Conservation (phyloP, 768 basidiomycete genomes). For the Lactarius sp. region DNA sequence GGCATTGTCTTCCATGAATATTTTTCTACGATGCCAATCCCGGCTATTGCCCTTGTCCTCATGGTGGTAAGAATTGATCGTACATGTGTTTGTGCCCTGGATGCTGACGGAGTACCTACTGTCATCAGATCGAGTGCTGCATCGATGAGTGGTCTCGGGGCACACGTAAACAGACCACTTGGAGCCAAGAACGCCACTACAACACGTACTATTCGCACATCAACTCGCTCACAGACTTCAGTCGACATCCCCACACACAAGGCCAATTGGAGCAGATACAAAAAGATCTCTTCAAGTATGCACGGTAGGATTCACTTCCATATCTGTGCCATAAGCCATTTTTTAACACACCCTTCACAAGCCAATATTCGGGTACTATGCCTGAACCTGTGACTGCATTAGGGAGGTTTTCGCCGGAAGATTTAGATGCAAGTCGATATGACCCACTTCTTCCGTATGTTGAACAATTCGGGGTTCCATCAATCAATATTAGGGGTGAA, state of each 20-base stretch:
- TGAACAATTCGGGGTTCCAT: not conserved
- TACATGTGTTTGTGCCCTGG: too few species aligned
- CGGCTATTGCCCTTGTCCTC: slow-evolving; percentile 6
- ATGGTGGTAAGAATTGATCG: slow-evolving; percentile 8
- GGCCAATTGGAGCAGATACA: not conserved
- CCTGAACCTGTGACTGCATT: not conserved
- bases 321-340: not conserved
- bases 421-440: not conserved
- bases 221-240: not conserved
- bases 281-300: not conserved
- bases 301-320: not conserved
- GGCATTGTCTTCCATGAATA: slow-evolving; percentile 1
- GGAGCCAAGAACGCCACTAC: not conserved
- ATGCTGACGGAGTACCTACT: not conserved
- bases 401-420: not conserved
- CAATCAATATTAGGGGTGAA: not conserved
- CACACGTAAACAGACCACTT: not conserved
- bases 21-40: slow-evolving; percentile 7
- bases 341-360: not conserved
- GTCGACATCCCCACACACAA: not conserved
- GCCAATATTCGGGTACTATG: not conserved
- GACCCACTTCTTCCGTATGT: not conserved
- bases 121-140: slow-evolving; percentile 14
- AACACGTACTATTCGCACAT: not conserved
- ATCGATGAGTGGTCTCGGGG: slow-evolving; percentile 10